phyloP scores from a whole-genome alignment of 768 basidiomycete genomes.

The Tricholoma hemisulphureum region DNA sequence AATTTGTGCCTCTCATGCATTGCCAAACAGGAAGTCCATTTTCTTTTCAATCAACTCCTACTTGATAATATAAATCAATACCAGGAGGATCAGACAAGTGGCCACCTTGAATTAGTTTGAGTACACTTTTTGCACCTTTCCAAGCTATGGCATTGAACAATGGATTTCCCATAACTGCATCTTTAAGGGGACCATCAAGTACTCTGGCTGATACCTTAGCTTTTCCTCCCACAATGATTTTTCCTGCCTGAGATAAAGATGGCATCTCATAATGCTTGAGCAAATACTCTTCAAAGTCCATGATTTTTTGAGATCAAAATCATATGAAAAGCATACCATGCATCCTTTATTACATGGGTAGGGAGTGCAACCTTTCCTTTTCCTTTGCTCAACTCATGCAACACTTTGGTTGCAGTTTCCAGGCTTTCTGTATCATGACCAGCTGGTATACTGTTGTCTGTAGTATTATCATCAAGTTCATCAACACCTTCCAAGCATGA shows the following conservation, averaged over 20 bases:
- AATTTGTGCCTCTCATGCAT: too few species aligned
- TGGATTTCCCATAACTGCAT: constrained; percentile 19
- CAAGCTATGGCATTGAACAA: constrained; percentile 24
- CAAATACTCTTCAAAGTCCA: not conserved
- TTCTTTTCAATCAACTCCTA: too few species aligned
- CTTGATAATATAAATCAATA: too few species aligned
- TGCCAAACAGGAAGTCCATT: too few species aligned
- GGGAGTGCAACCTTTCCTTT: too few species aligned
- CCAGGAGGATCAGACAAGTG: constrained; percentile 4
- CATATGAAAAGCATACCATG: not conserved
- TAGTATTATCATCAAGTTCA: too few species aligned
- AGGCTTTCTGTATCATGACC: too few species aligned
- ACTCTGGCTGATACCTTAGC: not conserved
- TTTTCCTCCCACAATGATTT: not conserved
- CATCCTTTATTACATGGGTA: not conserved
- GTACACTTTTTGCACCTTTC: constrained; percentile 19
- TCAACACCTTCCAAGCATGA: too few species aligned
- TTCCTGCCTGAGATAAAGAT: not conserved
- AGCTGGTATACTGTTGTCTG: too few species aligned
- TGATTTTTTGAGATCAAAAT: not conserved
- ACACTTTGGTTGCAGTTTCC: too few species aligned
- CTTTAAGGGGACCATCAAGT: constrained; percentile 25
- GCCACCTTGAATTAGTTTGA: constrained; percentile 11
- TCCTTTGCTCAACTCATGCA: too few species aligned
- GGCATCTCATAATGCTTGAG: not conserved